phyloP scores from a whole-genome alignment of 352 stramenopile species.

The Phytophthora fragariaefolia region DNA sequence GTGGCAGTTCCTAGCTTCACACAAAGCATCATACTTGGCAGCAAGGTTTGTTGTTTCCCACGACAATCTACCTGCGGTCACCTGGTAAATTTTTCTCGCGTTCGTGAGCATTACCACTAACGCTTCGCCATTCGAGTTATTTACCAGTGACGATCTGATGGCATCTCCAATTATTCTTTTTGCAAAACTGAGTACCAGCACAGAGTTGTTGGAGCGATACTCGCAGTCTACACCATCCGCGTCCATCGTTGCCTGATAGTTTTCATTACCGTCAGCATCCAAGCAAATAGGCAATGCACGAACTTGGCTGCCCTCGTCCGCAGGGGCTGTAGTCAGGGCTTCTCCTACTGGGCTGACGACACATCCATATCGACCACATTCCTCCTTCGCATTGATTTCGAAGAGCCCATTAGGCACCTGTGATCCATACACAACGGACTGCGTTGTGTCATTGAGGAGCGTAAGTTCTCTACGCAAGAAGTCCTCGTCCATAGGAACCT shows the following conservation, averaged over 20 bases:
- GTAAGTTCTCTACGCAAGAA: conserved; percentile 47
- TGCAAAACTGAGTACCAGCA: conserved; percentile 66
- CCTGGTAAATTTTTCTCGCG: conserved; percentile 49
- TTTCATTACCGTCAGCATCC: conserved; percentile 36
- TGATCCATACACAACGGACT: conserved; percentile 41
- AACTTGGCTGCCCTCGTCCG: conserved; percentile 56
- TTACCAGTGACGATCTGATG: conserved; percentile 38
- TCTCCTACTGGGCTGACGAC: conserved; percentile 49
- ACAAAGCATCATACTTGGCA: conserved; percentile 37
- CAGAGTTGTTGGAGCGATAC: conserved; percentile 36
- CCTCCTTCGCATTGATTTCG: conserved; percentile 67
- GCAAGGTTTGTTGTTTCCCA: conserved; percentile 49
- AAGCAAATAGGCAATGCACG: conserved; percentile 52
- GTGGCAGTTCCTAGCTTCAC: conserved; percentile 35
- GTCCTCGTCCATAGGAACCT: conserved; percentile 42
- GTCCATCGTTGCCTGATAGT: conserved; percentile 43
- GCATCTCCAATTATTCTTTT: conserved; percentile 54
- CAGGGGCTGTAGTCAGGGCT: conserved; percentile 34
- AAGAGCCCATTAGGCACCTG: conserved; percentile 35
- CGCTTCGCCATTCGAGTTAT: conserved; percentile 8
- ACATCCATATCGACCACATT: conserved; percentile 55
- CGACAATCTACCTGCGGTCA: conserved; percentile 52
- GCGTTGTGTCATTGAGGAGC: conserved; percentile 42
- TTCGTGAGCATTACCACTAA: conserved; percentile 48
- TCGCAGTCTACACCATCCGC: conserved; percentile 31